These are phyloP conservation scores for Hibiscus tridactylites DNA, from an alignment of 345 rosid genomes.

Conservation along the genomic window DNA sequence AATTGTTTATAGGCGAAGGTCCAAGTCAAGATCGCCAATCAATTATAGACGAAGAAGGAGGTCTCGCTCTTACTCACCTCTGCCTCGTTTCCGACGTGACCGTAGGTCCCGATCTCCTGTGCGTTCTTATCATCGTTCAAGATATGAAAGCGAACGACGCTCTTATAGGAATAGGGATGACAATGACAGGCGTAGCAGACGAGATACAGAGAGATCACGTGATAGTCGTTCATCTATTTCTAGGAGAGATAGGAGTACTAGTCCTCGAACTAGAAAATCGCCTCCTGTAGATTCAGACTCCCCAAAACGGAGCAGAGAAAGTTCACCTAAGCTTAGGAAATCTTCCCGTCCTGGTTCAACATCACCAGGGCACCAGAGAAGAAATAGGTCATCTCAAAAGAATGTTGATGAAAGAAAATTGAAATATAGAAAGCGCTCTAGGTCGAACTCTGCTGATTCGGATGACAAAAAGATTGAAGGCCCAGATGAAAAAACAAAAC, in stretches of 20 bases:
- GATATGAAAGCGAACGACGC: slow-evolving; percentile 52
- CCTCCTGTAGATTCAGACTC: slow-evolving; percentile 43
- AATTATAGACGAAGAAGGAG: slow-evolving; percentile 43
- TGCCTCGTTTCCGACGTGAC: slow-evolving; percentile 42
- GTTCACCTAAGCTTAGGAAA: slow-evolving; percentile 46
- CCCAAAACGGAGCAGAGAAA: slow-evolving; percentile 43
- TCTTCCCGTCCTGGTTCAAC: slow-evolving; percentile 47
- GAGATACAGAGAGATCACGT: slow-evolving; percentile 43
- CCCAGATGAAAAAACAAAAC: slow-evolving; percentile 20
- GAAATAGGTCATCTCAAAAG: slow-evolving; percentile 43
- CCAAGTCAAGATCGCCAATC: slow-evolving; percentile 72
- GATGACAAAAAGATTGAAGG: slow-evolving; percentile 27
- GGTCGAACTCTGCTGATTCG: slow-evolving; percentile 50
- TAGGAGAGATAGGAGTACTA: slow-evolving; percentile 68
- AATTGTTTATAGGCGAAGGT: slow-evolving; percentile 21
- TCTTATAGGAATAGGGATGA: slow-evolving; percentile 56
- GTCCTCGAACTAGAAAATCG: slow-evolving; percentile 58
- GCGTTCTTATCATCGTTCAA: slow-evolving; percentile 43
- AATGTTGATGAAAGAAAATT: slow-evolving; percentile 37
- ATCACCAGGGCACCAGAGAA: slow-evolving; percentile 54
- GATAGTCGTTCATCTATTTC: slow-evolving; percentile 47
- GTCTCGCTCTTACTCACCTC: slow-evolving; percentile 73
- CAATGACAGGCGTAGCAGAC: slow-evolving; percentile 40
- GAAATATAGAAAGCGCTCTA: slow-evolving; percentile 37
- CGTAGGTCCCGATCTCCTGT: slow-evolving; percentile 68